These are phyloP conservation scores for Suhomyces bolitotheri DNA, from an alignment of 1,139 yeast species.

Conservation along the genomic window DNA sequence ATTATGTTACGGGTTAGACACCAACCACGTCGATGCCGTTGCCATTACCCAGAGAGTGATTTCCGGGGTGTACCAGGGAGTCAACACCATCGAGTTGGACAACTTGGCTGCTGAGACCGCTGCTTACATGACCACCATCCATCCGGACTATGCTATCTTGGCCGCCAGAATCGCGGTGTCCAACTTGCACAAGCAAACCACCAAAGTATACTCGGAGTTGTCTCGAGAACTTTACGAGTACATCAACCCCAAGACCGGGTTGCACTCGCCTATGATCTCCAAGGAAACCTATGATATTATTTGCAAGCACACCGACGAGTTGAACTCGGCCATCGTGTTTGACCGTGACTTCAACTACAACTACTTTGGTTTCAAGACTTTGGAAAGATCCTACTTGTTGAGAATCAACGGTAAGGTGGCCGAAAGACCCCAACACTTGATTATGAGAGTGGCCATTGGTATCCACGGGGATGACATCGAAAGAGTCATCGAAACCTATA, in stretches of 20 bases:
- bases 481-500: slow-evolving; percentile 74
- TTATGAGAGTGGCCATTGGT: slow-evolving; percentile 88
- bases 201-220: slow-evolving; percentile 83
- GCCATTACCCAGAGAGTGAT: slow-evolving; percentile 87
- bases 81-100: slow-evolving; percentile 87
- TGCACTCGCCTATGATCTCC: slow-evolving; percentile 78
- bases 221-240: slow-evolving; percentile 66
- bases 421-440: slow-evolving; percentile 88
- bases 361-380: slow-evolving; percentile 84
- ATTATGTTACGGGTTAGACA: slow-evolving; percentile 78
- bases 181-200: slow-evolving; percentile 89
- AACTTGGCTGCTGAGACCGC: slow-evolving; percentile 97
- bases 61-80: slow-evolving; percentile 94
- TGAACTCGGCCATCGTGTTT: slow-evolving; percentile 74
- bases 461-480: slow-evolving; percentile 77
- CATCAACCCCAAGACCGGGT: slow-evolving; percentile 70
- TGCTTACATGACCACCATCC: slow-evolving; percentile 94
- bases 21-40: slow-evolving; percentile 83
- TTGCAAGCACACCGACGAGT: slow-evolving; percentile 62
- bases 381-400: slow-evolving; percentile 79
- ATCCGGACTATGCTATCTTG: slow-evolving; percentile 91
- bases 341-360: slow-evolving; percentile 83
- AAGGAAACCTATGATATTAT: slow-evolving; percentile 67
- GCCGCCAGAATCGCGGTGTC: slow-evolving; percentile 96
- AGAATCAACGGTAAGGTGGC: slow-evolving; percentile 72